phyloP scores from a whole-genome alignment of 2,329 filamentous ascomycete genomes.

The Penicillium sp. region DNA sequence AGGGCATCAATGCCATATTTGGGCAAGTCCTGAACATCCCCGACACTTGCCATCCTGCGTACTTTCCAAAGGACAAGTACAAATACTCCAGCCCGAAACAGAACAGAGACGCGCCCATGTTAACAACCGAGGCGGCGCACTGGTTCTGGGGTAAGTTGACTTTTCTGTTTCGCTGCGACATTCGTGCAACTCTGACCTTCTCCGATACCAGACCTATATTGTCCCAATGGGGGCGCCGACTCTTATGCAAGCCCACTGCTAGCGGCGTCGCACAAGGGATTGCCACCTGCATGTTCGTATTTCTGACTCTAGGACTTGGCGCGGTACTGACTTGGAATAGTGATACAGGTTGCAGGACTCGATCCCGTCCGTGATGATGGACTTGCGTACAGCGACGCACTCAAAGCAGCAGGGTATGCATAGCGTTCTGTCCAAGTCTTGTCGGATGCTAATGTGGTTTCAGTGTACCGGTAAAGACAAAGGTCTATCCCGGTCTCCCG shows the following conservation, averaged over 20 bases:
- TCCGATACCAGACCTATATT: neutral
- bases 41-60: neutral
- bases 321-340: neutral
- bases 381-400: neutral
- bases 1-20: neutral
- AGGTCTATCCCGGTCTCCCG: neutral
- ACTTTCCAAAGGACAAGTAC: neutral
- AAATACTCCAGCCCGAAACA: neutral
- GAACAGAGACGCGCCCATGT: neutral
- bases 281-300: too few relatives aligned
- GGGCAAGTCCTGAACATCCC: neutral
- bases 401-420: neutral
- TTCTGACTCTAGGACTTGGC: too few relatives aligned
- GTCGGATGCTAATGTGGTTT: neutral
- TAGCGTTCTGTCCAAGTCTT: too few relatives aligned
- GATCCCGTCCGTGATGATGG: neutral
- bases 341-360: neutral
- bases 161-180: too few relatives aligned
- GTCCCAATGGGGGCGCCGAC: neutral
- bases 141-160: neutral
- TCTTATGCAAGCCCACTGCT: neutral
- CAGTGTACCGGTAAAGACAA: neutral
- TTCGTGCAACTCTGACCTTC: too few relatives aligned
- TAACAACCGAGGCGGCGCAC: neutral
- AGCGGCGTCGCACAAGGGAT: too few relatives aligned